Evolutionary conservation across 1,139 yeast species (phyloP).

Genomic region (Pneumocystis jirovecii): DNA sequence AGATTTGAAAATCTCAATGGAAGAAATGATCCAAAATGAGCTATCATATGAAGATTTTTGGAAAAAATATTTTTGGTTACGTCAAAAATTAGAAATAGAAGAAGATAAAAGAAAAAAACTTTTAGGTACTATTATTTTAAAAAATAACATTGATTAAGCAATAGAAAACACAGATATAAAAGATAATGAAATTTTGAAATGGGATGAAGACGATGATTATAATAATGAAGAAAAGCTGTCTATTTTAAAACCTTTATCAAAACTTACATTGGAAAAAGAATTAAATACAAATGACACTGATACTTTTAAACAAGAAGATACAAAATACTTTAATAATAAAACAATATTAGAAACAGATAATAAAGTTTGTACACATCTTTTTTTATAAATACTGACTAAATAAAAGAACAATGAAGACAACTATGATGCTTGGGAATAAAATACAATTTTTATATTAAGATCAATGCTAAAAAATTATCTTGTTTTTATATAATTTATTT

Average conservation of each 20-base stretch:
- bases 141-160: too few species aligned
- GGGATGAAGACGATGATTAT: background rate
- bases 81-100: background rate
- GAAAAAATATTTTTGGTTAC: background rate
- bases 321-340: background rate
- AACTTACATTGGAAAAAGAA: background rate
- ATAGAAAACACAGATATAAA: background rate
- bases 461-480: background rate
- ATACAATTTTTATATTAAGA: background rate
- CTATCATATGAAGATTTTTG: background rate
- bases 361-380: background rate
- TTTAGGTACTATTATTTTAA: background rate
- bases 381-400: background rate
- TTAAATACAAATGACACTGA: background rate
- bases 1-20: background rate
- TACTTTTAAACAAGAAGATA: background rate
- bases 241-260: background rate
- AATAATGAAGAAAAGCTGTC: background rate
- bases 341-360: background rate
- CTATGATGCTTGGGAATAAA: background rate
- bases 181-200: background rate
- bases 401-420: background rate
- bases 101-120: background rate
- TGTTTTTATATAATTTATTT: background rate
- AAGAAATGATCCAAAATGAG: background rate